Evolutionary conservation across 1,284 basidiomycete species (phyloP), one percentile per base, ranked within the genome.

Genomic region (Tranzscheliella williamsii): DNA sequence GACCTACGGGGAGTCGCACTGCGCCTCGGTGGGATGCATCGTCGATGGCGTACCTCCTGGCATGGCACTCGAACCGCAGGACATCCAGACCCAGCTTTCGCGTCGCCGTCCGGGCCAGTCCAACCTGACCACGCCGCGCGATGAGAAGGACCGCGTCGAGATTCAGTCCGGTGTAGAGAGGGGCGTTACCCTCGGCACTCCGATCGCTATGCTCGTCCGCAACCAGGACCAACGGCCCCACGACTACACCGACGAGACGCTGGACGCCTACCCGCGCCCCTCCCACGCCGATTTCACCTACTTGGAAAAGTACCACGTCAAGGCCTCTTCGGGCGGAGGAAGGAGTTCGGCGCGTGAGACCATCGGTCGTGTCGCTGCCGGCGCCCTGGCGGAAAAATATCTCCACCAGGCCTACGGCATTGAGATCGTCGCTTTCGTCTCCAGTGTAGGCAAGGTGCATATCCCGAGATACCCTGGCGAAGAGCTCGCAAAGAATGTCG

Each of bases 221-320:
- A 99, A 99, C 80, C 92, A 97, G 81, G 95, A 99, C 79, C 95
- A 99, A 77, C 84, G 95, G 34, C 95, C 95, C 17, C 88, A 97
- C 78, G 95, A 99, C 80, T 99, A 99, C 81, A 88, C 91, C 69
- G 95, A 77, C 51, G 65, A 97, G 81, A 98, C 94, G 1, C 64
- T 77, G 26, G 94, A 98, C 78, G 82, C 92, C 49, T 98, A 91
- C 82, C 95, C 95, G 30, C 87, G 95, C 23, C 95, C 95, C 16
- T 91, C 89, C 67, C 95, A 99, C 77, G 95, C 95, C 40, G 95
- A 99, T 79, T 97, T 89, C 80, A 98, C 95, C 24, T 99, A 99
- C 80, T 85, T 98, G 43, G 87, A 92, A 72, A 99, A 99, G 78
- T 99, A 98, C 79, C 91, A 91, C 24, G 80, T 98, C 78, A 98